These are phyloP conservation scores for Penicillium olsonii DNA, from an alignment of 2,329 filamentous ascomycete species.

Conservation along the genomic window DNA sequence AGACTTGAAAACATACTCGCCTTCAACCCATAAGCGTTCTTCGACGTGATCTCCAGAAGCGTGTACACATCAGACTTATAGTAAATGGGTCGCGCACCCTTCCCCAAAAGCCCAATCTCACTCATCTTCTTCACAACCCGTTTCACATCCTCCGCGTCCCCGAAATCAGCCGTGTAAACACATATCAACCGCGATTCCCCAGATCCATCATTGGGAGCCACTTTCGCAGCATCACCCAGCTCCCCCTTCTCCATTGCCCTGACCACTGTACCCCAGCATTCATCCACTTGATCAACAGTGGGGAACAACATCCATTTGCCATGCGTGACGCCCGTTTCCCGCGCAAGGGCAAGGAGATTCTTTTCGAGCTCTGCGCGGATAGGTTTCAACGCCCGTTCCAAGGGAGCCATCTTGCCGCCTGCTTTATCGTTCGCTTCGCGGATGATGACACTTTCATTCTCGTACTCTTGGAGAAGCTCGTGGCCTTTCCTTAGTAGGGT, in stretches of 20 bases:
- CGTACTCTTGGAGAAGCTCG: constrained; percentile 56
- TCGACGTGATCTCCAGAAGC: constrained; percentile 61
- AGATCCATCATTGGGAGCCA: constrained; percentile 56
- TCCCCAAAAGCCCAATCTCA: constrained; percentile 60
- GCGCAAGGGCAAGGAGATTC: constrained; percentile 64
- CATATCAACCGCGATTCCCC: constrained; percentile 64
- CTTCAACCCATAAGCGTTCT: constrained; percentile 64
- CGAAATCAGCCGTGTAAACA: constrained; percentile 76
- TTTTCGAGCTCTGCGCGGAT: constrained; percentile 48
- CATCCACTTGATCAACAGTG: constrained; percentile 23
- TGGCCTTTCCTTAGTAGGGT: constrained; percentile 57
- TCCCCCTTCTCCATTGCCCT: constrained; percentile 67
- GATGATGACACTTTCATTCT: constrained; percentile 50
- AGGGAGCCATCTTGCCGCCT: constrained; percentile 33
- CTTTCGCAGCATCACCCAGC: constrained; percentile 73
- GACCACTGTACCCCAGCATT: constrained; percentile 62
- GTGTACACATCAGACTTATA: constrained; percentile 79
- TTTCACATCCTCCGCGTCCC: constrained; percentile 66
- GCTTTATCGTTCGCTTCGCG: constrained; percentile 51
- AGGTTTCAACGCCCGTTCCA: constrained; percentile 42
- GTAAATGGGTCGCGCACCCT: constrained; percentile 58
- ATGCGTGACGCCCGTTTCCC: constrained; percentile 57
- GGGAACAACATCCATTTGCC: constrained; percentile 60
- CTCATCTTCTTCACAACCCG: constrained; percentile 66
- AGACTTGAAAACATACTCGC: constrained; percentile 50